Conservation (phyloP, 2,329 filamentous ascomycete species). For the Microdochium bolleyi region DNA sequence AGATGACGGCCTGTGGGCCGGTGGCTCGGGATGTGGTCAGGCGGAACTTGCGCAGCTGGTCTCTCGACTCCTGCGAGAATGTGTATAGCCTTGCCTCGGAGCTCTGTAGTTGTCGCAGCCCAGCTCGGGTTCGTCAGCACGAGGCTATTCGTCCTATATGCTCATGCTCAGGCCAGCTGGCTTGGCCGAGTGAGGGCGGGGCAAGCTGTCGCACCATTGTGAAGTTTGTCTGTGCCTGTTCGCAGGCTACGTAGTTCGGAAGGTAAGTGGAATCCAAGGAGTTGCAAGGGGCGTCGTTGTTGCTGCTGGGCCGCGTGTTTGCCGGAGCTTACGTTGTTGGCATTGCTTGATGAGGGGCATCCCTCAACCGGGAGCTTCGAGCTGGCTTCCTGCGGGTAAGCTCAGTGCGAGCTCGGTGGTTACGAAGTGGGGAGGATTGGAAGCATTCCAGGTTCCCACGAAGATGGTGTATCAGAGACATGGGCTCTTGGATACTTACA, state of each 20-base stretch:
- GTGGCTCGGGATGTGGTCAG: slow-evolving; percentile 81
- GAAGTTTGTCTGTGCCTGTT: too few species aligned
- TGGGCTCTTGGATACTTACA: too few species aligned
- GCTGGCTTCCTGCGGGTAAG: not conserved
- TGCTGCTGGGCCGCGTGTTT: too few species aligned
- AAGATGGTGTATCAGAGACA: too few species aligned
- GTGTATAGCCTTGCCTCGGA: slow-evolving; percentile 88
- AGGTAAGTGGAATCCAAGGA: too few species aligned
- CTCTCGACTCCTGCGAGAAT: slow-evolving; percentile 84
- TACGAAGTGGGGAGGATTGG: not conserved
- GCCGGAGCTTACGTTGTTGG: not conserved
- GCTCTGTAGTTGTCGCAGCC: slow-evolving; percentile 25
- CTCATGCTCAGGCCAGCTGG: not conserved
- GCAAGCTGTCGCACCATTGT: too few species aligned
- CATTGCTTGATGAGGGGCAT: not conserved
- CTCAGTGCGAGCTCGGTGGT: not conserved
- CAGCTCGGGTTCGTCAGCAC: not conserved
- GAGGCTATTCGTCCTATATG: too few species aligned
- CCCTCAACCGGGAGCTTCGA: not conserved
- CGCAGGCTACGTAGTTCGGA: too few species aligned
- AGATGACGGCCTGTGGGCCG: slow-evolving; percentile 85
- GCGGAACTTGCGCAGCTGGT: slow-evolving; percentile 89
- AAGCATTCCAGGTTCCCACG: too few species aligned
- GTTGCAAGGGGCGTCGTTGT: too few species aligned
- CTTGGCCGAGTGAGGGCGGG: not conserved